These are phyloP conservation scores for Backusella parvicylindrica DNA, from an alignment of 192 early-diverging fungal genomes.

Conservation along the genomic window DNA sequence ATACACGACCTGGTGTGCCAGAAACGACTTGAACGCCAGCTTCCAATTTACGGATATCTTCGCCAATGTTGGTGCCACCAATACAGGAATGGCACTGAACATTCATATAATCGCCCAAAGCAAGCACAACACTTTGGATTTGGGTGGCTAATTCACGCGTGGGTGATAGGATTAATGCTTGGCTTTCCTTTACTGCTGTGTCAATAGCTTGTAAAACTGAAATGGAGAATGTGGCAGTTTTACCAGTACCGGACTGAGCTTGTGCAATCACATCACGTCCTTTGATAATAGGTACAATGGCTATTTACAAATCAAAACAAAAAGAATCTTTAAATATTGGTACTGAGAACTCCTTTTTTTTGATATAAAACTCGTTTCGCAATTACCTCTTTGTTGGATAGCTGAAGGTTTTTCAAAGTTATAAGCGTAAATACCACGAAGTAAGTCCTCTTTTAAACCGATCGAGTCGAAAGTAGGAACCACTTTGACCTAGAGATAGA, in stretches of 20 bases:
- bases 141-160: conserved; percentile 96
- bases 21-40: conserved; percentile 90
- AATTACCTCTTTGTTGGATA: conserved; percentile 86
- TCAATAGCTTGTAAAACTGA: conserved; percentile 90
- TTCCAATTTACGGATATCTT: conserved; percentile 92
- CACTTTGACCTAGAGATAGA: conserved; percentile 27
- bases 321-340: background rate
- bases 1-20: conserved; percentile 94
- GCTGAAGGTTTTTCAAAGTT: conserved; percentile 98
- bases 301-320: conserved; percentile 25
- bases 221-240: conserved; percentile 97
- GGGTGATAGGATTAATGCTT: conserved; percentile 90
- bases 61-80: conserved; percentile 88
- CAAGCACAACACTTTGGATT: conserved; percentile 89
- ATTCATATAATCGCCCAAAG: conserved; percentile 97
- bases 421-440: conserved; percentile 97
- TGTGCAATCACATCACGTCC: conserved; percentile 96
- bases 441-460: conserved; percentile 93
- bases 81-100: conserved; percentile 95
- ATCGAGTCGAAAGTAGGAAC: conserved; percentile 92
- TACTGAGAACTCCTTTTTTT: background rate
- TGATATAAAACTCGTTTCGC: background rate
- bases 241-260: conserved; percentile 98
- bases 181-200: conserved; percentile 82
- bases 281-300: conserved; percentile 84